These are phyloP conservation scores for Pseudozyma tsukubaensis DNA, from an alignment of 1,284 basidiomycete genomes.

Conservation along the genomic window DNA sequence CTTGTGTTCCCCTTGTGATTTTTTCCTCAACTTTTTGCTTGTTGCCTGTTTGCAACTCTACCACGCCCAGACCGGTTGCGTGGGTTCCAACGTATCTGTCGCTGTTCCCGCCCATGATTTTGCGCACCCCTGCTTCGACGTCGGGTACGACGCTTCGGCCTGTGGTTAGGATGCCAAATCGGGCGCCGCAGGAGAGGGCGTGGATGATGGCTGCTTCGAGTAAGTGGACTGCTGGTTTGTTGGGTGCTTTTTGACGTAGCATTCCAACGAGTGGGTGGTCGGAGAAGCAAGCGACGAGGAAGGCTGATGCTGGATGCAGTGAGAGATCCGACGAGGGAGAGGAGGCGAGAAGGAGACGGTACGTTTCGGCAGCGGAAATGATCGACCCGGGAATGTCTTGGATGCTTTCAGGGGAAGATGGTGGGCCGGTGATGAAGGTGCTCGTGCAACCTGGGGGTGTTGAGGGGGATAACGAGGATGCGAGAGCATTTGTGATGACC, in stretches of 20 bases:
- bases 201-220: conserved; percentile 51
- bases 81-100: conserved; percentile 49
- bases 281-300: conserved; percentile 57
- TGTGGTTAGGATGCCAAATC: conserved; percentile 57
- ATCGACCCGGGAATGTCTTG: conserved; percentile 37
- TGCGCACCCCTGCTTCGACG: conserved; percentile 47
- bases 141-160: conserved; percentile 45
- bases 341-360: not conserved
- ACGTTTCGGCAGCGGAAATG: conserved; percentile 46
- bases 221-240: conserved; percentile 42
- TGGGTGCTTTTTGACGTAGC: conserved; percentile 21
- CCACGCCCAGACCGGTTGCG: conserved; percentile 52
- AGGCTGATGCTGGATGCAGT: conserved; percentile 21
- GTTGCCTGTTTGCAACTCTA: conserved; percentile 40
- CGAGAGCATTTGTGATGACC: conserved; percentile 32
- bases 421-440: conserved; percentile 40
- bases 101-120: conserved; percentile 41
- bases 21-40: conserved; percentile 30
- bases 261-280: conserved; percentile 55
- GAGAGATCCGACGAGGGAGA: not conserved
- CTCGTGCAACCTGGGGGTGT: conserved; percentile 12
- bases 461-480: not conserved
- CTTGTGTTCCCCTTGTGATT: conserved; percentile 25
- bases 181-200: conserved; percentile 12
- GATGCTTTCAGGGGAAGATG: conserved; percentile 35